phyloP scores from a whole-genome alignment of 176 grass and related monocot species.

The Cymbopogon citratus region DNA sequence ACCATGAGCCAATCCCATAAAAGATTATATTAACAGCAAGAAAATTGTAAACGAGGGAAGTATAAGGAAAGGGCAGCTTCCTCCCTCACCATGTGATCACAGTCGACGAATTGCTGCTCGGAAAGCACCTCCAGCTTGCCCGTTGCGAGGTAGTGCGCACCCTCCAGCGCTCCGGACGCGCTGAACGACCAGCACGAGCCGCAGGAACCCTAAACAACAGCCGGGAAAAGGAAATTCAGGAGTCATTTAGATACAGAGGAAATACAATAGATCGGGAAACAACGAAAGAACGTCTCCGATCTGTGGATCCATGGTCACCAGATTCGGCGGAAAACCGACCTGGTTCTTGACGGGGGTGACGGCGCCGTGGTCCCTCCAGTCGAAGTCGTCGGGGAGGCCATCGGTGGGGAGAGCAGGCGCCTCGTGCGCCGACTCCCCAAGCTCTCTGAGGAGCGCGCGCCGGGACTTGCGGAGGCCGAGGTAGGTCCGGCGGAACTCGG shows the following conservation, averaged over 20 bases:
- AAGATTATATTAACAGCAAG: neutral
- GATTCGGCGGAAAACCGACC: constrained; percentile 23
- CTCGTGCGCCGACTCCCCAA: constrained; percentile 41
- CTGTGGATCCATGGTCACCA: neutral
- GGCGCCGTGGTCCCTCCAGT: constrained; percentile 85
- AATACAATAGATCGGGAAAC: neutral
- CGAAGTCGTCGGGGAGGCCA: constrained; percentile 70
- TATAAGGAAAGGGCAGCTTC: neutral
- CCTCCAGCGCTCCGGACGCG: constrained; percentile 71
- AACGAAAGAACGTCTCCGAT: neutral
- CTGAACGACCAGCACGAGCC: constrained; percentile 96
- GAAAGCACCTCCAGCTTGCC: constrained; percentile 73
- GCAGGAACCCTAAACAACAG: constrained; percentile 59
- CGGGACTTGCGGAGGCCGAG: constrained; percentile 55
- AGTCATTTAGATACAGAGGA: neutral
- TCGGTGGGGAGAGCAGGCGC: constrained; percentile 76
- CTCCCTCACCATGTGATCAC: constrained; percentile 68
- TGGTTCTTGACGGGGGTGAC: constrained; percentile 83
- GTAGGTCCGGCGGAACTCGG: constrained; percentile 69
- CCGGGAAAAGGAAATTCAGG: neutral
- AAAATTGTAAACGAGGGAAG: neutral
- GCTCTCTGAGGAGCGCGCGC: constrained; percentile 24
- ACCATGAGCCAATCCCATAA: constrained; percentile 19
- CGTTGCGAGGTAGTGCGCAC: constrained; percentile 74
- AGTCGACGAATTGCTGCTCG: constrained; percentile 83